Base-by-base conservation (phyloP, 1,284 basidiomycete genomes). In the Leccinum glutinopallens region DNA sequence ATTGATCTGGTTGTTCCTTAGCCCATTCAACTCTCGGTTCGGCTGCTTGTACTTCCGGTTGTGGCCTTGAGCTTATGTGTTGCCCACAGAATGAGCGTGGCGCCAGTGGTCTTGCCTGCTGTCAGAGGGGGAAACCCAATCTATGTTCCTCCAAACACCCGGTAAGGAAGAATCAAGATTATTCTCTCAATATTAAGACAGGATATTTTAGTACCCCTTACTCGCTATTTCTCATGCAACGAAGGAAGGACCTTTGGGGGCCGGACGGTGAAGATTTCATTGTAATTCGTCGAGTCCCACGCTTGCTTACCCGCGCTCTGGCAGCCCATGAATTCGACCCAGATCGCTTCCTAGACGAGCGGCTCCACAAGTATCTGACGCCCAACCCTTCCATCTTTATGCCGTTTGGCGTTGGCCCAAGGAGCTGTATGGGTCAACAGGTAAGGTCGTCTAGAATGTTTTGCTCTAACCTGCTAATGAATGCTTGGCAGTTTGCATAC, bases 341-440 rank as follows among this genome's bases (percentile, higher is more conserved):
- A 12, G 71, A 78, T 65, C 77, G 79, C 2, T 80, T 78, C 67
- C 61, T 80, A 10, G 78, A 80, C 37, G 73, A 75, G 39, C 71
- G 77, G 6, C 19, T 76, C 1, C 69, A 71, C 2, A 73, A 67
- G 56, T 75, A 79, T 46, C 33, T 74, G 59, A 76, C 66, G 0
- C 66, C 72, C 0, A 78, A 79, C 35, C 79, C 79, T 0, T 80
- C 76, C 65, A 79, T 79, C 55, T 80, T 80, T 59, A 53, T 73
- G 2, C 79, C 77, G 0, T 80, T 79, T 66, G 78, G 79, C 53
- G 79, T 77, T 1, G 83, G 82, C 0, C 83, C 83, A 2, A 75
- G 83, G 19, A 82, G 81, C 55, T 83, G 81, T 58, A 72, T 82
- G 3, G 82, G 82, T 2, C 81, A 82, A 69, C 80, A 81, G 74